Percentiles rank a stretch among this genome's conserved stretches.
These are phyloP conservation scores for Eustoma russellianum DNA, from an alignment of 257 asterid genomes.

Conservation along the genomic window DNA sequence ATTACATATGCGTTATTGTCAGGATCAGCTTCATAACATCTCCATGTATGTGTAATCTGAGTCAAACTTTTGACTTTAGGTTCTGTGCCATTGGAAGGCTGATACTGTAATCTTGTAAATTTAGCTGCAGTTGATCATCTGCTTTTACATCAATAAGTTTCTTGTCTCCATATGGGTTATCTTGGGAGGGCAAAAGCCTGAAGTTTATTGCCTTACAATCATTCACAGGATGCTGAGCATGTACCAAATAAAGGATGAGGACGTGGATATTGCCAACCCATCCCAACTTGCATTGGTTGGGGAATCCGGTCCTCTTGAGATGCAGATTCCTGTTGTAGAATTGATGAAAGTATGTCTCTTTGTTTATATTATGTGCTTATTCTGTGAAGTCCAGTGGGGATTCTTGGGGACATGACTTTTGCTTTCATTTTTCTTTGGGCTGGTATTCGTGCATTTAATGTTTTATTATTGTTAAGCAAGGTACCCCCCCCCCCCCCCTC, in stretches of 20 bases:
- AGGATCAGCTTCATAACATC: neutral
- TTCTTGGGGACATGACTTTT: constrained; percentile 4
- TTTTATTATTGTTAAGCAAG: too few species aligned
- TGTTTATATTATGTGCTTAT: too few species aligned
- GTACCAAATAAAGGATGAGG: constrained; percentile 81
- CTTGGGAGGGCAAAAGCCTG: constrained; percentile 2
- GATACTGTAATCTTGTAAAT: too few species aligned
- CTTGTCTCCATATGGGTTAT: neutral
- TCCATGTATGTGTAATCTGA: neutral
- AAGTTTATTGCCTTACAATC: constrained; percentile 15
- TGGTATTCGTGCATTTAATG: constrained; percentile 1
- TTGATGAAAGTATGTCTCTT: constrained; percentile 59
- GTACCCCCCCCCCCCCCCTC: too few species aligned
- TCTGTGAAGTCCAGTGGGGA: too few species aligned
- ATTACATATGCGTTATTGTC: constrained; percentile 1
- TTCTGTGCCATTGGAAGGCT: too few species aligned
- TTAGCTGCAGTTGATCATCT: too few species aligned
- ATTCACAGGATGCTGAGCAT: constrained; percentile 78
- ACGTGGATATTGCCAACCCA: constrained; percentile 50
- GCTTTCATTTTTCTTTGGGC: neutral
- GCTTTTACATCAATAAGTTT: neutral
- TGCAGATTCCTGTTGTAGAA: constrained; percentile 81
- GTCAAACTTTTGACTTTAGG: too few species aligned
- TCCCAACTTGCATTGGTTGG: constrained; percentile 51
- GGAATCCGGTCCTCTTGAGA: constrained; percentile 47